phyloP scores from a whole-genome alignment of 2,329 filamentous ascomycete genomes.

The Ceratocystis papillata region DNA sequence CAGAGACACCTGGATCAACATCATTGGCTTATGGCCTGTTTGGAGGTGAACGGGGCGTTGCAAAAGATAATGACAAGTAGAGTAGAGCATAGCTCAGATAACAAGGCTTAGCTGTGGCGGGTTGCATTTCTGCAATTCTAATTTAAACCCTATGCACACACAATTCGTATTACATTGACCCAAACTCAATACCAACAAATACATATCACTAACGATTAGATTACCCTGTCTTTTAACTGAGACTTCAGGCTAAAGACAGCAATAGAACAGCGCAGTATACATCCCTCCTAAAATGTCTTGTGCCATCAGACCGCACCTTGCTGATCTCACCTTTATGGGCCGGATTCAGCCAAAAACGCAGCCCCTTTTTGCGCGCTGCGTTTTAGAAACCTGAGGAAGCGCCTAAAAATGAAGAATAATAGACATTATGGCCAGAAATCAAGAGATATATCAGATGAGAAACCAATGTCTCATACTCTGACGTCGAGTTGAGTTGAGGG shows the following conservation, averaged over 20 bases:
- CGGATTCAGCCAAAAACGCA: neutral
- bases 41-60: too few species aligned
- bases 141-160: neutral
- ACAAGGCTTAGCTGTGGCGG: too few species aligned
- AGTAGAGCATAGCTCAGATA: too few species aligned
- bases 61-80: too few species aligned
- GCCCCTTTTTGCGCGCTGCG: neutral
- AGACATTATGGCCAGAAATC: neutral
- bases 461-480: neutral
- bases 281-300: conserved; percentile 2
- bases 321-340: neutral
- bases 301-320: neutral
- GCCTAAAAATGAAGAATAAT: neutral
- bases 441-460: neutral
- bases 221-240: neutral
- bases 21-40: too few species aligned
- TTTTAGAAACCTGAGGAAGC: neutral
- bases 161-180: conserved; percentile 25
- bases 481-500: neutral
- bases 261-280: neutral
- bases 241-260: neutral
- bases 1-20: too few species aligned
- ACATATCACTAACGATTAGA: neutral
- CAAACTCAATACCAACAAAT: neutral
- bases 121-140: neutral